A percentile compares a stretch with the other conserved stretches of the same genome.
phyloP scores from a whole-genome alignment of 1,284 basidiomycete genomes.

The Ustilago loliicola region DNA sequence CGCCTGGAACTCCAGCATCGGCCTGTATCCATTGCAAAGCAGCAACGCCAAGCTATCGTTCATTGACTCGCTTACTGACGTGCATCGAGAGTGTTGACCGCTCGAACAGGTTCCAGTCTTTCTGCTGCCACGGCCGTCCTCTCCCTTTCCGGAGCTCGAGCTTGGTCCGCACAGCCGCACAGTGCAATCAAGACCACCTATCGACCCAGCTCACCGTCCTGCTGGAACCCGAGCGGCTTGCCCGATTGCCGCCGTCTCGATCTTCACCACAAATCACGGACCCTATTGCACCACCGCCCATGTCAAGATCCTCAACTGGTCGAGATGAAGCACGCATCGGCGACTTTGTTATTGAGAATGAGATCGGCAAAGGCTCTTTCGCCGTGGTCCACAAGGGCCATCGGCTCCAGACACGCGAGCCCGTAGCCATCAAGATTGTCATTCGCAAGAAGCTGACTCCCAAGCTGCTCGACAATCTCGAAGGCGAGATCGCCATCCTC shows the following conservation, averaged over 20 bases:
- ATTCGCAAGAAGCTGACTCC: slow-evolving; percentile 87
- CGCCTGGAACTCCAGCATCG: neutral
- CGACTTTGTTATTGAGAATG: slow-evolving; percentile 73
- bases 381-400: slow-evolving; percentile 95
- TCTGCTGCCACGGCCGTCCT: neutral
- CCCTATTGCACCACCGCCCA: slow-evolving; percentile 1
- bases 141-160: neutral
- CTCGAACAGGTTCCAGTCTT: neutral
- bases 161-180: neutral
- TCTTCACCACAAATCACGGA: neutral
- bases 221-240: slow-evolving; percentile 1
- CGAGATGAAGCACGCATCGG: slow-evolving; percentile 68
- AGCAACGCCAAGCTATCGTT: too few relatives aligned
- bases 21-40: too few relatives aligned
- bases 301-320: slow-evolving; percentile 37
- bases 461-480: slow-evolving; percentile 95
- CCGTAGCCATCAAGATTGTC: slow-evolving; percentile 95
- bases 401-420: slow-evolving; percentile 53
- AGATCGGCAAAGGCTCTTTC: slow-evolving; percentile 84
- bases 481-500: slow-evolving; percentile 96
- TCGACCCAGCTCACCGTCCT: neutral
- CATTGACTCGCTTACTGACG: neutral
- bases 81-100: neutral
- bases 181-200: neutral
- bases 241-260: neutral